Percentiles rank a stretch among this genome's conserved stretches.
These are phyloP conservation scores for Stachybotrys chlorohalonatus DNA, from an alignment of 2,329 filamentous ascomycete genomes.

Conservation along the genomic window DNA sequence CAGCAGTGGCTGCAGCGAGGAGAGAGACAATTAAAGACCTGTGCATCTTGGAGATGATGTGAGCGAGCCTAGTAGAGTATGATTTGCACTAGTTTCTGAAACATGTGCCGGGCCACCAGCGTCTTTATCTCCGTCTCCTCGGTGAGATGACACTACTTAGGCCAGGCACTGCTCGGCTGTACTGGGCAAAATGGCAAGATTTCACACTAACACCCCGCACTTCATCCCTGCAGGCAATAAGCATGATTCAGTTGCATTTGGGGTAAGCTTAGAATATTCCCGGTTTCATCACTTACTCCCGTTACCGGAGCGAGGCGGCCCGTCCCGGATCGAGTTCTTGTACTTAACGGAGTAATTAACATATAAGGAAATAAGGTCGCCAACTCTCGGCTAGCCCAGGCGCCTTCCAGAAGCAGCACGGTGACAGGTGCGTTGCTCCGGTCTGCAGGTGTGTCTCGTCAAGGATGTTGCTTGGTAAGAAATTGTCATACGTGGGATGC, in stretches of 20 bases:
- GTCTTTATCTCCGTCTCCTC: neutral
- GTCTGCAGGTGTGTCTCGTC: neutral
- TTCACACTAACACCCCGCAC: too few species aligned
- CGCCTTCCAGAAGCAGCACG: neutral
- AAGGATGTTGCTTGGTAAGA: too few species aligned
- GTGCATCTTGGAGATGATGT: neutral
- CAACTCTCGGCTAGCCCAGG: neutral
- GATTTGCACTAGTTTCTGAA: neutral
- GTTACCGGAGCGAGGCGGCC: neutral
- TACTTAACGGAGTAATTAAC: neutral
- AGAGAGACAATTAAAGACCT: neutral
- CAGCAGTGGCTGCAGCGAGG: conserved; percentile 2
- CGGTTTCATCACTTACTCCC: too few species aligned
- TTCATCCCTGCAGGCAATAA: too few species aligned
- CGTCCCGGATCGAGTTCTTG: neutral
- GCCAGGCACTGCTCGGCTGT: too few species aligned
- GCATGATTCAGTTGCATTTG: too few species aligned
- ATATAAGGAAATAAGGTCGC: neutral
- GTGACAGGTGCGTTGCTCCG: neutral
- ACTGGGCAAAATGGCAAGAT: too few species aligned
- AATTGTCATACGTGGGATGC: too few species aligned
- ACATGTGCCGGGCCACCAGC: neutral
- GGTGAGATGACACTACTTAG: too few species aligned
- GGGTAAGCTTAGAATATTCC: too few species aligned
- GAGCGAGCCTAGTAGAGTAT: neutral